phyloP scores from a whole-genome alignment of 768 basidiomycete species.

The Boletus bicolor region DNA sequence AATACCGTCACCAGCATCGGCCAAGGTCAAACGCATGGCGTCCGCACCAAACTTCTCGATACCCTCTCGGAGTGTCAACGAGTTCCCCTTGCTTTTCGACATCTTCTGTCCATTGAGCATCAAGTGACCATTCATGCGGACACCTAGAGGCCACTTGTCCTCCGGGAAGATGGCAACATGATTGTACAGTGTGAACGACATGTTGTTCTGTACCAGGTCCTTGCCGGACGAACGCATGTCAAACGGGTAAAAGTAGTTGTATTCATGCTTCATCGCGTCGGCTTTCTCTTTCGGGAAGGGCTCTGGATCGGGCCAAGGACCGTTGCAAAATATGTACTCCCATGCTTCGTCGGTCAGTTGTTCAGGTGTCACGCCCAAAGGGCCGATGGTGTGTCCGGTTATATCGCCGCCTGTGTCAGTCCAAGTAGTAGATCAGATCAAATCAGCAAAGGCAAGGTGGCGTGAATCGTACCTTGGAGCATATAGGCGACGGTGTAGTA shows the following conservation, averaged over 20 bases:
- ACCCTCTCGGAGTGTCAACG: slow-evolving; percentile 83
- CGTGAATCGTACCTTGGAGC: slow-evolving; percentile 69
- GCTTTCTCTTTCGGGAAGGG: slow-evolving; percentile 73
- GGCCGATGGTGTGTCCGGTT: slow-evolving; percentile 76
- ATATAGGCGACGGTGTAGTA: slow-evolving; percentile 95
- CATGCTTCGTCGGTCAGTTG: slow-evolving; percentile 98
- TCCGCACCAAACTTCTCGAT: slow-evolving; percentile 97
- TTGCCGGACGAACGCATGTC: slow-evolving; percentile 98
- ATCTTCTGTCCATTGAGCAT: slow-evolving; percentile 99
- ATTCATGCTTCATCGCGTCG: slow-evolving; percentile 84
- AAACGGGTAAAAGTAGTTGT: slow-evolving; percentile 96
- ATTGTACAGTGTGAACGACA: slow-evolving; percentile 92
- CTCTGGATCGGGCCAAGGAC: slow-evolving; percentile 66
- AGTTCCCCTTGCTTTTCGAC: slow-evolving; percentile 97
- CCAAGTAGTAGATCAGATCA: slow-evolving; percentile 4
- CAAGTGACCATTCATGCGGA: slow-evolving; percentile 95
- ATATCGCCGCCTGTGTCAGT: slow-evolving; percentile 57
- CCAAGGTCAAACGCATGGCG: slow-evolving; percentile 85
- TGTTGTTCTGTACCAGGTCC: slow-evolving; percentile 91
- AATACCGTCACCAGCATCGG: slow-evolving; percentile 95
- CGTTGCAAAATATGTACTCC: slow-evolving; percentile 87
- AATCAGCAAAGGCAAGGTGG: not conserved
- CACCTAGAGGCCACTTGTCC: slow-evolving; percentile 85
- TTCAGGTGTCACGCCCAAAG: slow-evolving; percentile 79
- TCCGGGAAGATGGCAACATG: slow-evolving; percentile 91